These are phyloP conservation scores for Suillus subalutaceus DNA, from an alignment of 768 basidiomycete genomes.

Conservation along the genomic window DNA sequence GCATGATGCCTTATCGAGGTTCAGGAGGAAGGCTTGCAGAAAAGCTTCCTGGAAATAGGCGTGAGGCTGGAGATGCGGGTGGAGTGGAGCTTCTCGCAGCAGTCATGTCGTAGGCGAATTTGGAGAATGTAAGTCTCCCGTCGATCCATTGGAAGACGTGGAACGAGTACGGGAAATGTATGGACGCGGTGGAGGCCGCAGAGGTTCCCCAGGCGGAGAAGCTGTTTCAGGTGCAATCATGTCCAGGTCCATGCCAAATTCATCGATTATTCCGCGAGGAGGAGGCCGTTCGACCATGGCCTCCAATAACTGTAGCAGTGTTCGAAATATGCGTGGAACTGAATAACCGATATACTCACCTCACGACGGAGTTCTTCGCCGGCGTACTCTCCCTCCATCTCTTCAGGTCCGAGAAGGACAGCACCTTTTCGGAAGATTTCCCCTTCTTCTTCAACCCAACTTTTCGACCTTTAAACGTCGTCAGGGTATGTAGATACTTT, in stretches of 20 bases:
- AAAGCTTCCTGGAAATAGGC: neutral
- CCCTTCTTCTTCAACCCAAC: slow-evolving; percentile 92
- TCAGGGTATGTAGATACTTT: neutral
- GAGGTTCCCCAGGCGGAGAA: slow-evolving; percentile 21
- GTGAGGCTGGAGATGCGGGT: neutral
- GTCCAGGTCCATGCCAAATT: slow-evolving; percentile 47
- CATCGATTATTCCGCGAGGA: slow-evolving; percentile 69
- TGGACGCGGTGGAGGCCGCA: slow-evolving; percentile 49
- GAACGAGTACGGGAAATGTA: slow-evolving; percentile 63
- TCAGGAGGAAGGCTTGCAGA: neutral
- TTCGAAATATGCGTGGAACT: neutral
- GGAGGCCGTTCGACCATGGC: slow-evolving; percentile 87
- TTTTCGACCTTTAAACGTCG: slow-evolving; percentile 54
- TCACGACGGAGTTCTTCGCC: slow-evolving; percentile 88
- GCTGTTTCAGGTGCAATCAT: slow-evolving; percentile 12
- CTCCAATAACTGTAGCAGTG: slow-evolving; percentile 64
- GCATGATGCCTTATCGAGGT: neutral
- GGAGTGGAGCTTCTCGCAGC: slow-evolving; percentile 5
- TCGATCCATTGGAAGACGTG: slow-evolving; percentile 33
- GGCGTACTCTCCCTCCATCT: slow-evolving; percentile 88
- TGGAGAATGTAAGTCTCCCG: slow-evolving; percentile 1
- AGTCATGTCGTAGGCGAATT: slow-evolving; percentile 10
- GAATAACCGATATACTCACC: slow-evolving; percentile 39
- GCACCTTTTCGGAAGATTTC: slow-evolving; percentile 94
- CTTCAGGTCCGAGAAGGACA: slow-evolving; percentile 76